Conservation (phyloP, 768 basidiomycete species). For the Leccinum aurantiacum region DNA sequence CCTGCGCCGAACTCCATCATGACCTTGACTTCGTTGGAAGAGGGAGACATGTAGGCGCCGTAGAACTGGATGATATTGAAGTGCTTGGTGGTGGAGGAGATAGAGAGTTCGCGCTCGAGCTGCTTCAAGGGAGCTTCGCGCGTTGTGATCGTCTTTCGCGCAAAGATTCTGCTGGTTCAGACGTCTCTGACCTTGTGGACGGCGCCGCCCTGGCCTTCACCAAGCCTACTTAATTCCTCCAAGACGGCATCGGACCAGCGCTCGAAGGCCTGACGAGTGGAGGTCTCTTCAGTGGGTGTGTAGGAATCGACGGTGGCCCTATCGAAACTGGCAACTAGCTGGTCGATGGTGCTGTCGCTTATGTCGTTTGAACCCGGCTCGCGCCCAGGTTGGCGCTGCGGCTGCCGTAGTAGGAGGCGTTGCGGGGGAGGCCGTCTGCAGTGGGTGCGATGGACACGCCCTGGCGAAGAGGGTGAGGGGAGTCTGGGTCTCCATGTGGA, state of each 20-base stretch:
- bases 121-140: slow-evolving; percentile 90
- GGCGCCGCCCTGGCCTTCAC: slow-evolving; percentile 95
- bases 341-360: slow-evolving; percentile 38
- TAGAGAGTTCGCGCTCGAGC: slow-evolving; percentile 87
- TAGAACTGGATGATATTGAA: slow-evolving; percentile 89
- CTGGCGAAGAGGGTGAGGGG: too few species aligned
- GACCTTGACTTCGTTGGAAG: slow-evolving; percentile 90
- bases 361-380: slow-evolving; percentile 18
- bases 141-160: slow-evolving; percentile 92
- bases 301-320: slow-evolving; percentile 33
- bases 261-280: slow-evolving; percentile 23
- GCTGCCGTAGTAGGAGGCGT: too few species aligned
- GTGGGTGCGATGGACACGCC: too few species aligned
- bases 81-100: slow-evolving; percentile 82
- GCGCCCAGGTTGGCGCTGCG: too few species aligned
- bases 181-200: slow-evolving; percentile 91
- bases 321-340: slow-evolving; percentile 34
- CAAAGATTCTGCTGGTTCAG: slow-evolving; percentile 78
- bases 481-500: too few species aligned
- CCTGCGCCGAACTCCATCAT: slow-evolving; percentile 91
- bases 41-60: slow-evolving; percentile 87
- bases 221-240: slow-evolving; percentile 75
- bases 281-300: slow-evolving; percentile 38
- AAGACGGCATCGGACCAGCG: slow-evolving; percentile 71
- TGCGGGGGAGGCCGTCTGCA: too few species aligned